Evolutionary conservation across 2,329 filamentous ascomycete species (phyloP).

Genomic region (Fusarium marasasianum): DNA sequence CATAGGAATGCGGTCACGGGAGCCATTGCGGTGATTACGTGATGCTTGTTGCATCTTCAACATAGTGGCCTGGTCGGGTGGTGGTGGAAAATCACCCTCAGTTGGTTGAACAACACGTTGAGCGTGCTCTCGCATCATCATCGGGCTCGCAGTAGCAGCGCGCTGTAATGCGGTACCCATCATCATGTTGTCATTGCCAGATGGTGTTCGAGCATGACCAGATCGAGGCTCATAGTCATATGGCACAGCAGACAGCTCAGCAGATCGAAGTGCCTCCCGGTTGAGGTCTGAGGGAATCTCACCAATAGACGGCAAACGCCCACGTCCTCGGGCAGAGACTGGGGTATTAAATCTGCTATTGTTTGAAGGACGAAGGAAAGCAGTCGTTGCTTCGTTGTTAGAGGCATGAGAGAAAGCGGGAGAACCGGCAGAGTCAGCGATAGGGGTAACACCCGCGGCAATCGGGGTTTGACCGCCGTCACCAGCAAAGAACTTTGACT

Average conservation of each 20-base stretch:
- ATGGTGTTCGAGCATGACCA: constrained; percentile 49
- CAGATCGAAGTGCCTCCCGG: constrained; percentile 42
- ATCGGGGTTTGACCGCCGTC: constrained; percentile 77
- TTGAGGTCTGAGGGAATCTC: constrained; percentile 58
- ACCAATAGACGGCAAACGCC: constrained; percentile 80
- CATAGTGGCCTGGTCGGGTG: constrained; percentile 68
- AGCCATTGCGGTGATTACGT: constrained; percentile 71
- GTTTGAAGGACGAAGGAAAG: constrained; percentile 73
- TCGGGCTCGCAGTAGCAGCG: constrained; percentile 73
- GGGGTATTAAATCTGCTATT: constrained; percentile 76
- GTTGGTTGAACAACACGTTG: constrained; percentile 47
- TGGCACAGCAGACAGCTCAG: constrained; percentile 33
- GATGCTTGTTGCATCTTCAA: constrained; percentile 67
- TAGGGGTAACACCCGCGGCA: constrained; percentile 86
- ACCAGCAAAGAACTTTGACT: constrained; percentile 70
- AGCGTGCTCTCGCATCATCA: constrained; percentile 65
- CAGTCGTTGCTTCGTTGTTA: constrained; percentile 68
- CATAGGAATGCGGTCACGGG: constrained; percentile 80
- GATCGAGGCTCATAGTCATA: constrained; percentile 42
- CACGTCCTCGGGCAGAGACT: constrained; percentile 68
- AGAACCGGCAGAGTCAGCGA: constrained; percentile 75
- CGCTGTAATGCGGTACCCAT: constrained; percentile 64
- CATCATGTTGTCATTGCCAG: constrained; percentile 55
- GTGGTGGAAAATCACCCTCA: constrained; percentile 65
- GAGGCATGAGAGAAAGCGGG: constrained; percentile 66